Conservation (phyloP, 768 basidiomycete species). For the Pulveroboletus sp. region DNA sequence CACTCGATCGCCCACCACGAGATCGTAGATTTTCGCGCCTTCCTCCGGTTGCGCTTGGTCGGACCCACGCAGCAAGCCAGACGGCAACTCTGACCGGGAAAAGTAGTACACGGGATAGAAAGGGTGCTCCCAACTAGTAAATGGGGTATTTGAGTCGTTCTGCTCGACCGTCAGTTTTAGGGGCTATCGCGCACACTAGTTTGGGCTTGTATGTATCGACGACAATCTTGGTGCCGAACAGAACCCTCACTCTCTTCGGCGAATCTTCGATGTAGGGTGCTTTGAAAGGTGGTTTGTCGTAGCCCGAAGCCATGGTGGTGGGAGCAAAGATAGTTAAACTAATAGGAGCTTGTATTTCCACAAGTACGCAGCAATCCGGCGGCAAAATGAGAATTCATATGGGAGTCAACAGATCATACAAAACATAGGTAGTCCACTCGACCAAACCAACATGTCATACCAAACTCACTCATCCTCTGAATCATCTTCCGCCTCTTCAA, state of each 20-base stretch:
- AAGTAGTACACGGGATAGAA: slow-evolving; percentile 58
- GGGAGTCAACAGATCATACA: slow-evolving; percentile 14
- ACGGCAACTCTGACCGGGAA: slow-evolving; percentile 40
- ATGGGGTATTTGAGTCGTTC: not conserved
- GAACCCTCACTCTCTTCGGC: slow-evolving; percentile 49
- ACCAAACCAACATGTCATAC: not conserved
- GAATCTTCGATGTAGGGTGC: slow-evolving; percentile 46
- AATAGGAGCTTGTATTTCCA: slow-evolving; percentile 3
- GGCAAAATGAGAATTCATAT: not conserved
- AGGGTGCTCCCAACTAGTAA: slow-evolving; percentile 51
- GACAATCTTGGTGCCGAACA: slow-evolving; percentile 48
- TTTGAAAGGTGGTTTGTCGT: slow-evolving; percentile 33
- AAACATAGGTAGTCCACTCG: not conserved
- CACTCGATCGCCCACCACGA: slow-evolving; percentile 39
- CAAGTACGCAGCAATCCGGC: not conserved
- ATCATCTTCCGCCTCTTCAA: slow-evolving; percentile 83
- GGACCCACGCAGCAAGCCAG: slow-evolving; percentile 37
- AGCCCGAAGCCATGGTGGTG: slow-evolving; percentile 15
- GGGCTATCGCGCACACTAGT: slow-evolving; percentile 46
- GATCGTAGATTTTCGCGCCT: slow-evolving; percentile 39
- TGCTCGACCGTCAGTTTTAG: not conserved
- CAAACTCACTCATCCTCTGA: slow-evolving; percentile 23
- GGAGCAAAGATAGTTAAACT: not conserved
- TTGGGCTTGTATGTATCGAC: slow-evolving; percentile 56
- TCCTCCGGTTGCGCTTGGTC: slow-evolving; percentile 29